phyloP scores from a whole-genome alignment of 306 rosid genomes.

The Quercus robur region DNA sequence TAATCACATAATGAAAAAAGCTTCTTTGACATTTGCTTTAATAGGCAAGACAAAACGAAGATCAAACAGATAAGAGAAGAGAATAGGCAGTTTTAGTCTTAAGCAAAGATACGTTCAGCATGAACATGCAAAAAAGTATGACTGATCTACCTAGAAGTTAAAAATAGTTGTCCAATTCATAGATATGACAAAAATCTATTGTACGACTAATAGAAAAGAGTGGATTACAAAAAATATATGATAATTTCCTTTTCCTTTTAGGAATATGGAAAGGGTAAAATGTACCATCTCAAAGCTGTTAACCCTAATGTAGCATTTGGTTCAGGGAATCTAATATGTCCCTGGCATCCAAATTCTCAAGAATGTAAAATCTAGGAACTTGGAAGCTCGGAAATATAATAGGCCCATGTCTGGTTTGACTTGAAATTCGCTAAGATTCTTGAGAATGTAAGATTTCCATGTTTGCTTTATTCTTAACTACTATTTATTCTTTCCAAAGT shows the following conservation, averaged over 20 bases:
- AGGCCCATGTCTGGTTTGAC: too few relatives aligned
- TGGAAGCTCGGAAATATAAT: too few relatives aligned
- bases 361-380: too few relatives aligned
- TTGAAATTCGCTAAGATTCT: too few relatives aligned
- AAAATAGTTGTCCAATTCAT: not conserved
- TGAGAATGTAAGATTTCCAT: too few relatives aligned
- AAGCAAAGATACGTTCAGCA: not conserved
- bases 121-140: not conserved
- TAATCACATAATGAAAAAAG: not conserved
- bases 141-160: not conserved
- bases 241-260: not conserved
- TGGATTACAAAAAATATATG: not conserved
- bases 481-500: too few relatives aligned
- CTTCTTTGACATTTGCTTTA: constrained; percentile 5
- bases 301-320: not conserved
- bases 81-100: not conserved
- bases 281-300: not conserved
- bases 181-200: not conserved
- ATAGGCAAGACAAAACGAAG: constrained; percentile 2
- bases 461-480: too few relatives aligned
- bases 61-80: not conserved
- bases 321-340: too few relatives aligned
- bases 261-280: not conserved
- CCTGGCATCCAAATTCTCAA: too few relatives aligned
- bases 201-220: not conserved